Base-by-base conservation (phyloP, 345 rosid species). In the Boechera stricta region DNA sequence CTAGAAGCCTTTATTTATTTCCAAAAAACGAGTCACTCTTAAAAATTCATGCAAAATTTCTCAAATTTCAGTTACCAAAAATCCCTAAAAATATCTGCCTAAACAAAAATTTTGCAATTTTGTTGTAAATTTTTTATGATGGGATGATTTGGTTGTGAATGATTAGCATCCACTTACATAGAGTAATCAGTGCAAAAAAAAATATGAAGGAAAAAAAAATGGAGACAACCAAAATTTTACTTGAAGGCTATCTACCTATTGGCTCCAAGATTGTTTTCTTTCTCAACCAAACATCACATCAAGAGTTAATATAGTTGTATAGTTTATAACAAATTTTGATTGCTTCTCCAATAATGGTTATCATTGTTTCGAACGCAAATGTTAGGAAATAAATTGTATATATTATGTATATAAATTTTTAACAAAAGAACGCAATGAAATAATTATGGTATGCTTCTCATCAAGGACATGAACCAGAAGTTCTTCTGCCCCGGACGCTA, bases 391-490 rank as follows among this genome's bases (percentile, higher is more conserved):
- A 35, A 49, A 4, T 10, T 28, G 33, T 63, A 41, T 10, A 5
- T 48, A 41, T 41, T 31, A 49, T 63, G 29, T n/a, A 29, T 31
- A 3, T 9, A 58, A 7, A 8, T 32, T 39, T 66, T 13, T 13
- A 56, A 66, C 31, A 47, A 9, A 66, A 38, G 68, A 47, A 47
- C 6, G 41, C 8, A 56, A 74, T 33, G 15, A 74, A 74, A 65
- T 49, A 65, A 74, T 45, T 15, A 33, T 45, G 32, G 66, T 32
- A 24, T 74, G 41, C 15, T 44, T 57, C 52, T 32, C 67, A 45
- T 67, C 54, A 63, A 44, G 38, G 24, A 36, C 47, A 49, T 51
- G 9, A 26, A 35, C 38, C 67, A 72, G 58, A 72, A 26, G 21
- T 51, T 59, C 75, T 32, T 61, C 67, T 24, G 15, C 60, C 26